Evolutionary conservation across 345 rosid genomes (phyloP).

Genomic region (Syzygium aromaticum): DNA sequence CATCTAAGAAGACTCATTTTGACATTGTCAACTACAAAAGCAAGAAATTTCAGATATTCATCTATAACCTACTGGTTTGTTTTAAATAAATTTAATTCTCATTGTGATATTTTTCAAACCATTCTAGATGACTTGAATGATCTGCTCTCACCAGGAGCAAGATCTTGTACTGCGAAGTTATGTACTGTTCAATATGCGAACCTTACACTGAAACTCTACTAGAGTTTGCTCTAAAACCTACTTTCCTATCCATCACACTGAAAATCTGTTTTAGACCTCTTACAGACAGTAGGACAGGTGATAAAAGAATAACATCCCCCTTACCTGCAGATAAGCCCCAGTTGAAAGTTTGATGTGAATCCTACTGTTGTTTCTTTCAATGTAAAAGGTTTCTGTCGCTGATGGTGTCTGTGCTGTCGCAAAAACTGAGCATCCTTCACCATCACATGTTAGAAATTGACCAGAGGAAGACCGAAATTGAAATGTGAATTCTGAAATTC

Average conservation of each 20-base stretch:
- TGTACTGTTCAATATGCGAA: neutral
- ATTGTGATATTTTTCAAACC: neutral
- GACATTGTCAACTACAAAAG: neutral
- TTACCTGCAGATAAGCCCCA: conserved; percentile 62
- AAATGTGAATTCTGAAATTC: conserved; percentile 47
- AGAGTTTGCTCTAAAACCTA: neutral
- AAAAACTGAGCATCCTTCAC: conserved; percentile 42
- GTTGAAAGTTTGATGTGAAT: conserved; percentile 41
- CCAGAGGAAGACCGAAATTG: conserved; percentile 43
- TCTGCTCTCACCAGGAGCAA: neutral
- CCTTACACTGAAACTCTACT: neutral
- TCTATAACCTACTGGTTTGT: neutral
- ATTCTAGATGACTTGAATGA: neutral
- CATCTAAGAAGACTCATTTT: neutral
- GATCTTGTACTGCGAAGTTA: neutral
- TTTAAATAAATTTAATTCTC: neutral
- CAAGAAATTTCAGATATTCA: neutral
- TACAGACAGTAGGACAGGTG: neutral
- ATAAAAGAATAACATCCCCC: neutral
- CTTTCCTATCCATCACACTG: neutral
- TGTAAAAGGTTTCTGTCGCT: conserved; percentile 29
- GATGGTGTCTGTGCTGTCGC: conserved; percentile 46
- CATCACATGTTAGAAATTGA: conserved; percentile 53
- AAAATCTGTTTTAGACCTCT: neutral
- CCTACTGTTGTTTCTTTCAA: conserved; percentile 40